Evolutionary conservation across 164 flowering plant species (phyloP).

Genomic region (Tetrastigma voinierianum): DNA sequence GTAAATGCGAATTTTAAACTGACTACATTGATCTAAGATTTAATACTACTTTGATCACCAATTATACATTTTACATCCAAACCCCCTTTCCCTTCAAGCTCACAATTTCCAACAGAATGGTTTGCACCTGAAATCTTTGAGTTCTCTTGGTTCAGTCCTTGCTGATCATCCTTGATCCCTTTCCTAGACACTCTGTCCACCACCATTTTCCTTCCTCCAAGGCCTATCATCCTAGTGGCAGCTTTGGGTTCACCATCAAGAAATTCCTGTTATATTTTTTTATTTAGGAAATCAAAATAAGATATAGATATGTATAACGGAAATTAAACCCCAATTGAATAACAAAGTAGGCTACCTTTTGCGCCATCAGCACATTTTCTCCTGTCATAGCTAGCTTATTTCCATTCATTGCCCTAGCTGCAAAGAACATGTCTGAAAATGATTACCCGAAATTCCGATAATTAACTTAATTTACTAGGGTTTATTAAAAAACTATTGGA

Average conservation of each 20-base stretch:
- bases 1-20: conserved; percentile 20
- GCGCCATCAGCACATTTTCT: background rate
- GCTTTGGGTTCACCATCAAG: background rate
- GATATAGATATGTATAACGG: too few species aligned
- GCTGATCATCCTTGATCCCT: background rate
- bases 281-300: background rate
- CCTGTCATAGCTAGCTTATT: background rate
- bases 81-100: conserved; percentile 13
- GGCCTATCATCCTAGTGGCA: background rate
- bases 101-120: conserved; percentile 15
- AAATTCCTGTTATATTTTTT: background rate
- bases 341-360: conserved; percentile 1
- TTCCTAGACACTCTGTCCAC: background rate
- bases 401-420: background rate
- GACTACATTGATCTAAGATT: background rate
- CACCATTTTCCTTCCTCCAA: conserved; percentile 23
- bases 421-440: background rate
- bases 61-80: conserved; percentile 6
- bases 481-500: background rate
- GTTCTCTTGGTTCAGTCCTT: background rate
- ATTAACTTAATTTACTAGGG: background rate
- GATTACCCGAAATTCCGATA: background rate
- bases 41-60: conserved; percentile 1
- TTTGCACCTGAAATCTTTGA: conserved; percentile 32
- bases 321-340: background rate